Conservation (phyloP, 495 filamentous ascomycete species). For the Penicillium daleae region DNA sequence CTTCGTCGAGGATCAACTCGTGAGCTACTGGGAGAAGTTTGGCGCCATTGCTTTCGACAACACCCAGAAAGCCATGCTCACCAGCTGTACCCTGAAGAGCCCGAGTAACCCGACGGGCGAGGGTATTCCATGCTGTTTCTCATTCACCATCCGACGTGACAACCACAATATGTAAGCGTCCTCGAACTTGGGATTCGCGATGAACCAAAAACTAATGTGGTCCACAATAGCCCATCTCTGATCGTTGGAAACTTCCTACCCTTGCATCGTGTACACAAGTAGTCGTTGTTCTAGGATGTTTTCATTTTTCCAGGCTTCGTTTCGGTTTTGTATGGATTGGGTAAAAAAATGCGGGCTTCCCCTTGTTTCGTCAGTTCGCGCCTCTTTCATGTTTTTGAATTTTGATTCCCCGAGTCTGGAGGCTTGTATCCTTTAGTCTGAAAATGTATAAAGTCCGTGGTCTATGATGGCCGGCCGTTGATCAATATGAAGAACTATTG, state of each 20-base stretch:
- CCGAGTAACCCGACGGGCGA: slow-evolving; percentile 73
- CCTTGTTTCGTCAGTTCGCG: neutral
- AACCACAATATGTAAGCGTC: slow-evolving; percentile 89
- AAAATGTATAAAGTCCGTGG: slow-evolving; percentile 6
- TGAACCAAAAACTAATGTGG: slow-evolving; percentile 18
- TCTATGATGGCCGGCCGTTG: neutral
- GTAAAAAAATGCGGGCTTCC: neutral
- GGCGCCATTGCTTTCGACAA: slow-evolving; percentile 97
- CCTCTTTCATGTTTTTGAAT: slow-evolving; percentile 4
- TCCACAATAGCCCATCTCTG: slow-evolving; percentile 70
- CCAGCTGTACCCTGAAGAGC: slow-evolving; percentile 88
- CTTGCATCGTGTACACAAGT: slow-evolving; percentile 39
- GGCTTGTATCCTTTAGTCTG: slow-evolving; percentile 7
- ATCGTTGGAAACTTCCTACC: slow-evolving; percentile 98
- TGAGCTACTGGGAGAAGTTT: slow-evolving; percentile 99
- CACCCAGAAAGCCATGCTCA: slow-evolving; percentile 95
- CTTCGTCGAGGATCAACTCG: slow-evolving; percentile 88
- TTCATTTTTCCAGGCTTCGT: slow-evolving; percentile 6
- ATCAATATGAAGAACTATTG: neutral
- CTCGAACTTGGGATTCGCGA: neutral
- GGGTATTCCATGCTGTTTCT: slow-evolving; percentile 92
- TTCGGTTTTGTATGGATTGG: neutral
- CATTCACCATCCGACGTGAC: slow-evolving; percentile 92
- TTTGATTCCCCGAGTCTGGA: slow-evolving; percentile 27
- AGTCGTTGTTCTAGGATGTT: neutral